Conservation (phyloP, 805 yeast genomes). For the Suhomyces xylopsoci region DNA sequence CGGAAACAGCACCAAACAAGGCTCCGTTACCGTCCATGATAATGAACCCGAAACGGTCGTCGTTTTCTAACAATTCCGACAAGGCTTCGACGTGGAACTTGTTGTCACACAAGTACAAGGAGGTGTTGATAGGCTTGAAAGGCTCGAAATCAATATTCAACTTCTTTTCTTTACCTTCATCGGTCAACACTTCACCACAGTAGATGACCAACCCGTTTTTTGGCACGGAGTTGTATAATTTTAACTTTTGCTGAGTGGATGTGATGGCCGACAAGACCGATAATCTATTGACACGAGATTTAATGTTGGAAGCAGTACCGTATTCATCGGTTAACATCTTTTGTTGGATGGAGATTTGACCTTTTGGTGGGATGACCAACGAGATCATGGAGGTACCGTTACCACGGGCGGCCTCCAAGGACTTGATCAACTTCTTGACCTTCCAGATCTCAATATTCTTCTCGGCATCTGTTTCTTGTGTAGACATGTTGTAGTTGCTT, state of each 20-base stretch:
- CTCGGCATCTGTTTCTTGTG: slow-evolving; percentile 61
- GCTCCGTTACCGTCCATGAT: slow-evolving; percentile 99
- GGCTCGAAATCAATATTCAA: slow-evolving; percentile 98
- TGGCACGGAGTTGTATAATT: slow-evolving; percentile 85
- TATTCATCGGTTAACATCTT: slow-evolving; percentile 96
- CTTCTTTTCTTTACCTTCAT: slow-evolving; percentile 96
- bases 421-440: slow-evolving; percentile 88
- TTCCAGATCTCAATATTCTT: slow-evolving; percentile 99
- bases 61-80: slow-evolving; percentile 89
- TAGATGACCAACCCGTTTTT: slow-evolving; percentile 92
- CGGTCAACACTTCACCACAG: slow-evolving; percentile 98
- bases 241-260: slow-evolving; percentile 94
- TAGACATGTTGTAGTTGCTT: slow-evolving; percentile 14
- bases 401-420: slow-evolving; percentile 89
- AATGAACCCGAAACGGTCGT: slow-evolving; percentile 95
- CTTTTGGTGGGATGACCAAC: slow-evolving; percentile 90
- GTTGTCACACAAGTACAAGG: slow-evolving; percentile 90
- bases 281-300: slow-evolving; percentile 94
- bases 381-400: slow-evolving; percentile 99
- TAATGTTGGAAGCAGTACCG: slow-evolving; percentile 97
- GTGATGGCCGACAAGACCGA: slow-evolving; percentile 96
- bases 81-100: slow-evolving; percentile 98
- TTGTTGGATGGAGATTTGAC: slow-evolving; percentile 83
- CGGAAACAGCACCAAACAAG: slow-evolving; percentile 89
- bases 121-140: slow-evolving; percentile 98